Evolutionary conservation across 1,284 basidiomycete species (phyloP).

Genomic region (Fomitopsis pinicola): DNA sequence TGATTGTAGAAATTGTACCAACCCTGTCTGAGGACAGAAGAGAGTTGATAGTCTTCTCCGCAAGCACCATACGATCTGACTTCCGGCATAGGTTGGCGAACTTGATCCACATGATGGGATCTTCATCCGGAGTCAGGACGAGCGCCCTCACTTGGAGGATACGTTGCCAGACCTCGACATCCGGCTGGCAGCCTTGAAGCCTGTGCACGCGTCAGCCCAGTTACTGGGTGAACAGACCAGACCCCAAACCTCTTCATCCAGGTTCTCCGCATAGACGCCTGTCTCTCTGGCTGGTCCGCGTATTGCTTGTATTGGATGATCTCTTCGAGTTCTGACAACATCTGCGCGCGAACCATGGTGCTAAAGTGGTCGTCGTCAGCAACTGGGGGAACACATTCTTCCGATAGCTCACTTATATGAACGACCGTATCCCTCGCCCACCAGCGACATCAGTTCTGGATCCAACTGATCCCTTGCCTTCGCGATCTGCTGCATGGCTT

Average conservation of each 20-base stretch:
- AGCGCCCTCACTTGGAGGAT: slow-evolving; percentile 95
- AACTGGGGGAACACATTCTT: slow-evolving; percentile 7
- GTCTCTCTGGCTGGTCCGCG: slow-evolving; percentile 91
- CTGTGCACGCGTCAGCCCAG: slow-evolving; percentile 33
- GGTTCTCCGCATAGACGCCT: slow-evolving; percentile 81
- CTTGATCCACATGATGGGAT: slow-evolving; percentile 97
- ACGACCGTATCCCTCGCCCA: slow-evolving; percentile 94
- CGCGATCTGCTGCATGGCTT: slow-evolving; percentile 87
- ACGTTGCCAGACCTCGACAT: slow-evolving; percentile 99
- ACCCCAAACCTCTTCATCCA: slow-evolving; percentile 85
- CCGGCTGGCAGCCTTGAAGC: slow-evolving; percentile 94
- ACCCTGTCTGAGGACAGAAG: slow-evolving; percentile 70
- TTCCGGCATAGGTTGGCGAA: slow-evolving; percentile 88
- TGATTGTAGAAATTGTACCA: slow-evolving; percentile 12
- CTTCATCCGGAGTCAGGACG: slow-evolving; percentile 91
- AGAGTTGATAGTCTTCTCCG: slow-evolving; percentile 97
- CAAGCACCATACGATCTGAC: slow-evolving; percentile 82
- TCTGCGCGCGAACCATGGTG: slow-evolving; percentile 96
- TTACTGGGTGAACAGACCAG: neutral
- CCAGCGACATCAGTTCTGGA: slow-evolving; percentile 88
- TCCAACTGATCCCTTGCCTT: slow-evolving; percentile 95
- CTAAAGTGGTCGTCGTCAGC: slow-evolving; percentile 35
- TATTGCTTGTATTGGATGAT: slow-evolving; percentile 96
- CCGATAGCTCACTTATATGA: slow-evolving; percentile 81
- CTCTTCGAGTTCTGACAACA: slow-evolving; percentile 98